Conservation (phyloP, 768 basidiomycete species). For the Gymnopilus junonius region DNA sequence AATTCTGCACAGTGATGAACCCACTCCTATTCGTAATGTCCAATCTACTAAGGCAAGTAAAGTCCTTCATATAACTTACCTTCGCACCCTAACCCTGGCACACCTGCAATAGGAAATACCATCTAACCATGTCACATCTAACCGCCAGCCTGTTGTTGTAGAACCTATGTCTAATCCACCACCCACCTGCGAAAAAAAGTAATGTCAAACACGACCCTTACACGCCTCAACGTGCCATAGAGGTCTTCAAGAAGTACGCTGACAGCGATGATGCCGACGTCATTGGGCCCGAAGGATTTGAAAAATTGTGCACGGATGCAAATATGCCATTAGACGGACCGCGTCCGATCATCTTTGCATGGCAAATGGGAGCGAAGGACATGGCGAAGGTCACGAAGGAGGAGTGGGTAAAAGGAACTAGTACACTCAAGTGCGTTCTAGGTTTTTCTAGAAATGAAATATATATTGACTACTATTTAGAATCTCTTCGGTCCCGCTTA, state of each 20-base stretch:
- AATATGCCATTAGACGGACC: conserved; percentile 76
- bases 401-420: conserved; percentile 71
- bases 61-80: neutral
- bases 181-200: conserved; percentile 21
- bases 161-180: conserved; percentile 10
- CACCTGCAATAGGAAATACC: conserved; percentile 10
- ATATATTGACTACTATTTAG: conserved; percentile 26
- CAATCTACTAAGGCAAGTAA: conserved; percentile 29
- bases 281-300: conserved; percentile 78
- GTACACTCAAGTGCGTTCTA: conserved; percentile 37
- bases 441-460: neutral
- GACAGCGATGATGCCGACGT: conserved; percentile 55
- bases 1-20: conserved; percentile 53
- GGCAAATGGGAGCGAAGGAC: conserved; percentile 73
- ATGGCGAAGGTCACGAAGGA: conserved; percentile 73
- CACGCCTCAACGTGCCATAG: conserved; percentile 49
- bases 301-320: conserved; percentile 69
- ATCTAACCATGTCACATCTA: neutral
- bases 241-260: conserved; percentile 66
- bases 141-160: neutral
- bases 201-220: conserved; percentile 46
- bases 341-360: conserved; percentile 72
- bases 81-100: neutral
- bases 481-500: conserved; percentile 47
- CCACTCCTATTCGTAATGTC: conserved; percentile 34